Evolutionary conservation across 1,139 yeast species (phyloP).

Genomic region (Wickerhamiella pararugosa): DNA sequence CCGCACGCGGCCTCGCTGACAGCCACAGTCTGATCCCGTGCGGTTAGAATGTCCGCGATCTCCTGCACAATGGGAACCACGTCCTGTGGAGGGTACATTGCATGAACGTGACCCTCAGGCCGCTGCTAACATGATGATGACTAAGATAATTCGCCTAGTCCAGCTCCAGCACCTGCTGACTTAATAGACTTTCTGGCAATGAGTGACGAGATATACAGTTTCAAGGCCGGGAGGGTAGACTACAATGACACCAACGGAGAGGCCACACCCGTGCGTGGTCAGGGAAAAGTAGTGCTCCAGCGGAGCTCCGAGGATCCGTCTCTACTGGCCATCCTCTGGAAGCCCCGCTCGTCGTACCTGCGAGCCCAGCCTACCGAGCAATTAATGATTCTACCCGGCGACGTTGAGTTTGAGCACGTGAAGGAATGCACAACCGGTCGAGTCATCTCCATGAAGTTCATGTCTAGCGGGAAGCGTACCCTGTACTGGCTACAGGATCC

Average conservation of each 20-base stretch:
- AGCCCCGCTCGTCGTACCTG: conserved; percentile 27
- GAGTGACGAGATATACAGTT: conserved; percentile 19
- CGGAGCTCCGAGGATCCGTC: conserved; percentile 44
- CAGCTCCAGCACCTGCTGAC: not conserved
- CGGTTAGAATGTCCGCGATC: conserved; percentile 16
- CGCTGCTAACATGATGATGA: not conserved
- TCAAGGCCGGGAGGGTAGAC: conserved; percentile 78
- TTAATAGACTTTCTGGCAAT: not conserved
- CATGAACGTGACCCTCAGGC: not conserved
- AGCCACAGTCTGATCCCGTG: conserved; percentile 48
- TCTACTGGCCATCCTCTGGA: conserved; percentile 47
- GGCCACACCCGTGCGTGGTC: conserved; percentile 64
- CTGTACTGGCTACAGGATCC: conserved; percentile 87
- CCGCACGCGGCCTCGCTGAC: conserved; percentile 87
- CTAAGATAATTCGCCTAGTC: not conserved
- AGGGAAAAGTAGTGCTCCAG: conserved; percentile 56
- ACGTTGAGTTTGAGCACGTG: conserved; percentile 69
- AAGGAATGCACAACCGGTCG: conserved; percentile 69
- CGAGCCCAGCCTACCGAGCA: conserved; percentile 35
- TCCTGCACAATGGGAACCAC: not conserved
- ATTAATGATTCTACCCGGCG: conserved; percentile 80
- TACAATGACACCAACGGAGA: conserved; percentile 53
- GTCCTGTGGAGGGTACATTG: not conserved
- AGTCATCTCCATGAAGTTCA: conserved; percentile 67
- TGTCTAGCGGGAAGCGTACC: conserved; percentile 69